Evolutionary conservation across 352 stramenopile species (phyloP), one percentile per base, ranked within the genome.

Genomic region (Globisporangium uncinulatum): DNA sequence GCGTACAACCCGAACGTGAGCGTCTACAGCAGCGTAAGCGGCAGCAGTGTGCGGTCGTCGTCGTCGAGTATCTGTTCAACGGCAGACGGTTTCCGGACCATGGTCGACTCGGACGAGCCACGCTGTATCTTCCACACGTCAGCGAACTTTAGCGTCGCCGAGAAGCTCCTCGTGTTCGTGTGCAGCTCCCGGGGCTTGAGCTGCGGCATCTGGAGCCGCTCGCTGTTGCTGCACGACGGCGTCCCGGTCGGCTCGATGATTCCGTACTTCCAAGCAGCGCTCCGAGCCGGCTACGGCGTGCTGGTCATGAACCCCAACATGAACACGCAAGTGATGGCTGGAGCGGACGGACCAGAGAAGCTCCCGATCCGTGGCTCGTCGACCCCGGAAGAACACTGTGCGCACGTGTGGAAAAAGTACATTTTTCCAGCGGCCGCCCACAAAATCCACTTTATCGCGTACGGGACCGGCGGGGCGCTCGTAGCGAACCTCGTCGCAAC

Each of bases 381-480:
- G 13, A 94, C 84, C 24, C 83, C 87, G 8, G 83, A 95, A n/a
- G 85, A 96, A 21, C 89, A 97, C 58, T 86, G 79, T 41, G 73
- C 95, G 41, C 81, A 94, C 57, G 86, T 96, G 8, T 97, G 86
- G 85, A 67, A 87, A 6, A 87, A 94, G 49, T 92, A 95, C 65
- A 89, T 96, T 42, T 86, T 87, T 59, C 79, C 80, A 4, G 85
- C 76, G 0, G 73, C 73, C 1, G 83, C 85, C 11, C 74, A 90
- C 57, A 87, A 95, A 55, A 92, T 96, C 57, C 87, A 94, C 62
- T 92, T 97, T 53, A 86, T 96, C 51, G 83, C 79, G 8, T 95
- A 93, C 56, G 89, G 89, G 21, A 93, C 92, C 47, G 84, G 84
- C 8, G 89, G 89, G 14, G 62, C 84, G 4, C 59, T 90, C 17